Percentiles rank a stretch among this genome's conserved stretches.
phyloP scores from a whole-genome alignment of 2,329 filamentous ascomycete genomes.

The Calonectria ilicicola region DNA sequence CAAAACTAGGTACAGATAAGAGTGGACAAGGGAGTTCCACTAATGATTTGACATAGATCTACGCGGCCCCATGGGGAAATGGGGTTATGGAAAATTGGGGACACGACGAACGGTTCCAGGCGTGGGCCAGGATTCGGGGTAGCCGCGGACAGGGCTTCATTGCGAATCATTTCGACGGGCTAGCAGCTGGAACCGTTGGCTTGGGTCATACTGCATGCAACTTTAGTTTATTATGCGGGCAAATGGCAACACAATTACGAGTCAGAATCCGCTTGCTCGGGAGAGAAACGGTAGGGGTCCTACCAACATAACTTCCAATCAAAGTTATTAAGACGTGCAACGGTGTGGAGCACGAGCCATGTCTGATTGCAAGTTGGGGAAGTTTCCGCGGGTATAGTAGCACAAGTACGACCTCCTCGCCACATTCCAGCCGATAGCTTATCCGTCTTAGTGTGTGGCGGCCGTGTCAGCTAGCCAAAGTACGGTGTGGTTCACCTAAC shows the following conservation, averaged over 20 bases:
- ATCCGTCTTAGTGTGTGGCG: not conserved
- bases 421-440: slow-evolving; percentile 4
- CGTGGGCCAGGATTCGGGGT: not conserved
- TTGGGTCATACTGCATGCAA: not conserved
- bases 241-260: not conserved
- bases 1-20: not conserved
- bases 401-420: not conserved
- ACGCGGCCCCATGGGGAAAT: slow-evolving; percentile 16
- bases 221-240: not conserved
- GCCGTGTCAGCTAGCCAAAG: not conserved
- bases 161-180: not conserved
- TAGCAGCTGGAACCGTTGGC: not conserved
- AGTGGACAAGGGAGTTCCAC: not conserved
- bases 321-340: not conserved
- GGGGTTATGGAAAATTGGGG: slow-evolving; percentile 1
- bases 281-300: not conserved
- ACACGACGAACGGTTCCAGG: not conserved
- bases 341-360: not conserved
- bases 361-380: slow-evolving; percentile 5
- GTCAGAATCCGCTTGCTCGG: not conserved
- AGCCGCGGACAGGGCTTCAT: not conserved
- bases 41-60: not conserved
- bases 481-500: not conserved
- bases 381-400: slow-evolving; percentile 13
- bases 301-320: not conserved